Percentiles rank a stretch among this genome's conserved stretches.
These are phyloP conservation scores for Lentithecium fluviatile DNA, from an alignment of 495 filamentous ascomycete genomes.

Conservation along the genomic window DNA sequence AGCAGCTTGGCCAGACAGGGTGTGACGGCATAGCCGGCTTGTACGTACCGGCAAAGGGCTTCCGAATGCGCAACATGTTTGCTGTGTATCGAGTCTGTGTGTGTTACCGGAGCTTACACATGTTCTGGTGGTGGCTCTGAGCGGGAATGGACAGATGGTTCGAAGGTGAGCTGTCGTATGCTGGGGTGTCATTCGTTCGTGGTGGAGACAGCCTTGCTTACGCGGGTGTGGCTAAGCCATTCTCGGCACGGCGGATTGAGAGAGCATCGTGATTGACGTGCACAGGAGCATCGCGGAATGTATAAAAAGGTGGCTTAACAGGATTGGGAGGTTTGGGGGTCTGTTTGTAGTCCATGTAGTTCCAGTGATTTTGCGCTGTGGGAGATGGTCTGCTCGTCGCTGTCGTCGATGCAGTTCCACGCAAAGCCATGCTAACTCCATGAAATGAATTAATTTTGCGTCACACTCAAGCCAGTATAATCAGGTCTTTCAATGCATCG, in stretches of 20 bases:
- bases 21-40: constrained; percentile 2
- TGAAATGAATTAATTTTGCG: too few species aligned
- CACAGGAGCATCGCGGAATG: too few species aligned
- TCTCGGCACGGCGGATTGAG: constrained; percentile 7
- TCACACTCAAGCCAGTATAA: too few species aligned
- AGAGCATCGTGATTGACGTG: too few species aligned
- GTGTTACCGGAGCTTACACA: constrained; percentile 9
- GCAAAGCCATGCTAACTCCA: too few species aligned
- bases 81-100: background rate
- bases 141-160: background rate
- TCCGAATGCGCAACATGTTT: constrained; percentile 34
- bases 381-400: too few species aligned
- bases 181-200: background rate
- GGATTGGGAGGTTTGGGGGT: too few species aligned
- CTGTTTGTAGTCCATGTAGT: too few species aligned
- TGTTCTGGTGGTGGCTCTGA: background rate
- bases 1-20: background rate
- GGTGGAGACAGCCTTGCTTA: constrained; percentile 6
- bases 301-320: too few species aligned
- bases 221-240: background rate
- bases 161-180: background rate
- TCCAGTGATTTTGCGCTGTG: too few species aligned
- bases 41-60: constrained; percentile 34
- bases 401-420: too few species aligned
- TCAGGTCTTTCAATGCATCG: too few species aligned